Base-by-base conservation (phyloP, 176 grass and related monocot genomes). In the Zea luxurians region DNA sequence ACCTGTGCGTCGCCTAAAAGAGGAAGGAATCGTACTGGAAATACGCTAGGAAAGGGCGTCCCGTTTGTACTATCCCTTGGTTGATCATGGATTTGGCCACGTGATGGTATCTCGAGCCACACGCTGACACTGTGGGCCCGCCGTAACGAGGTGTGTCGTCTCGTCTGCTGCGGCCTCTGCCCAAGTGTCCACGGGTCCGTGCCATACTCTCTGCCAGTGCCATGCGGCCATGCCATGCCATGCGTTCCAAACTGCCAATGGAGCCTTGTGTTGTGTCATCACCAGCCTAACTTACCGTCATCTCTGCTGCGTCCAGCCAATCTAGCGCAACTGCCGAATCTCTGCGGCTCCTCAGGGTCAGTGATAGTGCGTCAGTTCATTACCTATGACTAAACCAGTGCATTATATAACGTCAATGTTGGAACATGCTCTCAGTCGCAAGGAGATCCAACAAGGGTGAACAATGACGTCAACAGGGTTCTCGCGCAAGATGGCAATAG, bases 11-110 rank as follows among this genome's bases (percentile, higher is more conserved):
- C 62, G 10, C 46, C 69, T 62, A 68, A 79, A 83, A 83, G 75
- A 27, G 68, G 68, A 79, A 62, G 62, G 86, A 66, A 83, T 83
- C 75, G 75, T 67, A 53, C 77, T 57, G 10, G 10, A 78, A 67
- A 67, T 67, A 78, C 37, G 46, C 10, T 43, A 9, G 16, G 48
- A 18, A 73, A 73, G 27, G 37, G 16, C 34, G 37, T 0, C 40
- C 44, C 59, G 49, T 81, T 27, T 59, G 7, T 27, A 59, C 50
- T 17, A 7, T 27, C 27, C 27, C 27, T 27, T 27, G n/a, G 6
- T 50, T 17, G 35, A 5, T 8, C 66, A 70, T n/a, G 66, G n/a
- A 53, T 44, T 78, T 64, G 74, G 66, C 74, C 65, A 63, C 60
- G 53, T 74, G 80, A 43, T 0, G 68, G 70, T 35, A 82, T 82